These are phyloP conservation scores for Blepharisma stoltei DNA, from an alignment of 73 alveolate genomes.

Conservation along the genomic window DNA sequence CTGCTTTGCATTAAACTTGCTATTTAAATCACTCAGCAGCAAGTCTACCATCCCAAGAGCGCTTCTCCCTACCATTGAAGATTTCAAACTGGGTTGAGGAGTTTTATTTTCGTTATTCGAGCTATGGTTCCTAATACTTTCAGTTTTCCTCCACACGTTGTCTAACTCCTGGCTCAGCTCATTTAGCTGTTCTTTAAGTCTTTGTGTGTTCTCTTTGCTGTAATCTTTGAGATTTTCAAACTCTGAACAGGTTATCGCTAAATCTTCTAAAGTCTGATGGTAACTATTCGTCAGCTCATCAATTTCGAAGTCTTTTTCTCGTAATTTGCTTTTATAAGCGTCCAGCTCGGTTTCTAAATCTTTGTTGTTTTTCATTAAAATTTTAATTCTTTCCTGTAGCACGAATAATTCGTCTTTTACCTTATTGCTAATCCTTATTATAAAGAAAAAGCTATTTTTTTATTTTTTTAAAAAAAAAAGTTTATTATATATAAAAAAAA, in stretches of 20 bases:
- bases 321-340: background rate
- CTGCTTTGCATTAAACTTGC: no score
- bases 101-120: no score
- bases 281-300: background rate
- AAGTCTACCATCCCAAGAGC: no score
- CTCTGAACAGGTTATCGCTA: constrained; percentile 18
- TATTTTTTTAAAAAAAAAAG: no score
- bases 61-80: no score
- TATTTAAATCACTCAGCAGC: no score
- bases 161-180: constrained; percentile 9
- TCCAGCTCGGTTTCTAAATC: constrained; percentile 2
- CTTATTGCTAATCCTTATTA: no score
- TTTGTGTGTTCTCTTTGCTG: constrained; percentile 15
- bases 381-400: constrained; percentile 2
- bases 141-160: background rate
- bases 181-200: constrained; percentile 17
- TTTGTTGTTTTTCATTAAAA: background rate
- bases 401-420: background rate
- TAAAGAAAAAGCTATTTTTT: no score
- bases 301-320: constrained; percentile 23
- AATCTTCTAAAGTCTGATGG: constrained; percentile 10
- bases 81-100: no score
- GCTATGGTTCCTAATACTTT: no score
- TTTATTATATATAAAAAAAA: no score
- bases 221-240: constrained; percentile 9